phyloP scores from a whole-genome alignment of 164 flowering plant species.

The Echeveria elegans region DNA sequence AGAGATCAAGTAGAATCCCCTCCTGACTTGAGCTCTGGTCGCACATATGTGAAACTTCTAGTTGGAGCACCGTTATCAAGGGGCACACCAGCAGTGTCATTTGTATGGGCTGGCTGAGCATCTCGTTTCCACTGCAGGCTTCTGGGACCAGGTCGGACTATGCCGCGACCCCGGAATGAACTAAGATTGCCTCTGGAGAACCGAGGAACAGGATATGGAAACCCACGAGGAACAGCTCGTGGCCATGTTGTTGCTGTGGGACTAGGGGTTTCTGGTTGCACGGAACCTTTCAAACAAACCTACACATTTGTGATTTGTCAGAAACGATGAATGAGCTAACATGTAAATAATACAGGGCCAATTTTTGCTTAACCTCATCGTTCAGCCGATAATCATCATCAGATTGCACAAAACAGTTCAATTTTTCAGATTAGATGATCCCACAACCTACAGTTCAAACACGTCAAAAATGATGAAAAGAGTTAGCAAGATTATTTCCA shows the following conservation, averaged over 20 bases:
- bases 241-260: conserved; percentile 45
- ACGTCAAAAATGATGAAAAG: not conserved
- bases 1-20: conserved; percentile 7
- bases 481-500: not conserved
- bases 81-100: no score
- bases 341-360: not conserved
- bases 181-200: conserved; percentile 44
- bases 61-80: not conserved
- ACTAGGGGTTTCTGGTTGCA: conserved; percentile 29
- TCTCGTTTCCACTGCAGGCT: conserved; percentile 93
- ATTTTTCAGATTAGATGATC: conserved; percentile 62
- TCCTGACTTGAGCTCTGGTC: conserved; percentile 6
- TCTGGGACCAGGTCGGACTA: conserved; percentile 52
- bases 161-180: conserved; percentile 37
- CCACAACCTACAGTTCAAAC: conserved; percentile 64
- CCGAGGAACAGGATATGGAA: conserved; percentile 44
- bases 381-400: conserved; percentile 23
- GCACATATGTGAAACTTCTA: conserved; percentile 10
- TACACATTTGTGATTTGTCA: conserved; percentile 19
- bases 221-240: conserved; percentile 32
- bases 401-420: conserved; percentile 45
- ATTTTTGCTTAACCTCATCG: conserved; percentile 27
- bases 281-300: conserved; percentile 57
- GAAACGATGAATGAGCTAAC: not conserved
- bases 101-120: conserved; percentile 11